These are phyloP conservation scores for Phaseolus lunatus DNA, from an alignment of 306 rosid species.

Conservation along the genomic window DNA sequence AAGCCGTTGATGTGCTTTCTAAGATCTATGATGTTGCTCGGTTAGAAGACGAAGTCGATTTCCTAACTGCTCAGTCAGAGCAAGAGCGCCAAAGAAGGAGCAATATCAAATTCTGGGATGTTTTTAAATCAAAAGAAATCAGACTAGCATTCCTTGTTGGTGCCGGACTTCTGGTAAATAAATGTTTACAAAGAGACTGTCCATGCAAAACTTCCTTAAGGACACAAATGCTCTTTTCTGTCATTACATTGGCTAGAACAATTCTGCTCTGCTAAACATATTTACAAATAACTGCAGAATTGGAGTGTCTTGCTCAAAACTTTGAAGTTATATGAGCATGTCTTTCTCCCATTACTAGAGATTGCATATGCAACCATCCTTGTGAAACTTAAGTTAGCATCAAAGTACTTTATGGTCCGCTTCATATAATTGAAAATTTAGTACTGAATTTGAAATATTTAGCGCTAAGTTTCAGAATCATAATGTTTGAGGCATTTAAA, in stretches of 20 bases:
- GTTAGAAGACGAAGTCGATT: slow-evolving; percentile 81
- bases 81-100: slow-evolving; percentile 69
- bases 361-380: too few species aligned
- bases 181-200: neutral
- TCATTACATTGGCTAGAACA: too few species aligned
- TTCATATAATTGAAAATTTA: neutral
- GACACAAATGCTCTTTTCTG: too few species aligned
- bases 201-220: too few species aligned
- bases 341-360: neutral
- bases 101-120: slow-evolving; percentile 64
- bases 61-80: slow-evolving; percentile 72
- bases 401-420: neutral
- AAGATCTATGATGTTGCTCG: slow-evolving; percentile 74
- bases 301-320: too few species aligned
- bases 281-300: too few species aligned
- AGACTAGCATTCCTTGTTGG: slow-evolving; percentile 87
- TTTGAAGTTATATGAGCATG: neutral
- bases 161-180: slow-evolving; percentile 81
- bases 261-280: too few species aligned
- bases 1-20: slow-evolving; percentile 76
- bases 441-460: neutral
- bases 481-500: too few species aligned
- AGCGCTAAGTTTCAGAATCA: too few species aligned
- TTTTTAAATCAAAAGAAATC: slow-evolving; percentile 75
- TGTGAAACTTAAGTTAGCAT: neutral